Base-by-base conservation (phyloP, 2,329 filamentous ascomycete species). In the Periconia macrospinosa region DNA sequence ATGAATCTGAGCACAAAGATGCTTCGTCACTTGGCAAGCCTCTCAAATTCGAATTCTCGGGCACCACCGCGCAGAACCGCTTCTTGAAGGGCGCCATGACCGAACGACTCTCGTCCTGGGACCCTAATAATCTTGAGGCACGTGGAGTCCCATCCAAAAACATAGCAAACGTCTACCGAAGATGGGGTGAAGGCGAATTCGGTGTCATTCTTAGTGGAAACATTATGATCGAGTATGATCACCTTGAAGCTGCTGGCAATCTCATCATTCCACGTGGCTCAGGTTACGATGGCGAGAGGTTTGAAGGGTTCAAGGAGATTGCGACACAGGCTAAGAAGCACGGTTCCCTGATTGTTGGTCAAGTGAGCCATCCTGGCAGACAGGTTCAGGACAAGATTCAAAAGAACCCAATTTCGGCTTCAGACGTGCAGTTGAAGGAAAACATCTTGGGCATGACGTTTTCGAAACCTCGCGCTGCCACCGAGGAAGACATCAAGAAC, bases 71-170 rank as follows among this genome's bases (percentile, higher is more conserved):
- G 1, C 81, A 80, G 41, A 89, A 89, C 66, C 78, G 85, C n/a
- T 85, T 88, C 63, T 69, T 88, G 58, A 89, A 89, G 70, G 84
- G 77, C 6, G 82, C 87, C 41, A 88, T 89, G 86, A 83, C 83
- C 1, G 87, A 90, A 67, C 76, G 80, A 8, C 73, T 88, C 14
- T 83, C 84, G 0, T 84, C 81, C 6, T 89, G 84, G 83, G 78
- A 83, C 53, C 75, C 80, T 7, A 78, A 78, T 20, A 76, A 83
- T 52, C 60, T 82, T 9, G 70, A 79, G 19, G 76, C 76, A 3
- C 79, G 86, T 41, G 81, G 83, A 20, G 72, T 86, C 5, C 81
- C 83, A 7, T 77, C 76, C 13, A 76, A 79, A 57, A 75, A 81
- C 50, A 81, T 81, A 49, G 73, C 85, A 41, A 88, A 88, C 70